Conservation (phyloP, 2,329 filamentous ascomycete genomes). For the Hymenoscyphus fraxineus region DNA sequence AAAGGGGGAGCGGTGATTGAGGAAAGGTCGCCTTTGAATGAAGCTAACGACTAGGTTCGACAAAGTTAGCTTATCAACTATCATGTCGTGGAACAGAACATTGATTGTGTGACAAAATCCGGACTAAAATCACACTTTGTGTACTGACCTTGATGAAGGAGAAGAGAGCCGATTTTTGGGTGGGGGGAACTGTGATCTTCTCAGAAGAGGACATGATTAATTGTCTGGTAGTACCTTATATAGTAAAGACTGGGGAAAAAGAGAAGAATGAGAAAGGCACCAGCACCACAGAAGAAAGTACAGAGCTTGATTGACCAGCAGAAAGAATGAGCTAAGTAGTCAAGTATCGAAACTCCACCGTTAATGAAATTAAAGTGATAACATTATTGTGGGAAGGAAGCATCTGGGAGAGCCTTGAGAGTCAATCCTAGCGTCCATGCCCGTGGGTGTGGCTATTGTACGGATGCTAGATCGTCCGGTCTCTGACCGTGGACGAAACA, state of each 20-base stretch:
- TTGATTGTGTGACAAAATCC: neutral
- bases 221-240: neutral
- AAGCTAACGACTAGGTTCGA: slow-evolving; percentile 60
- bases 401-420: neutral
- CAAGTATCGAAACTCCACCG: neutral
- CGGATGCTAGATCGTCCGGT: slow-evolving; percentile 12
- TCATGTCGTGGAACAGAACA: neutral
- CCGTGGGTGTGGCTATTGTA: slow-evolving; percentile 4
- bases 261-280: neutral
- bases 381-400: neutral
- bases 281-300: no score
- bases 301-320: neutral
- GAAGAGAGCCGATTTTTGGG: slow-evolving; percentile 31
- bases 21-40: slow-evolving; percentile 77
- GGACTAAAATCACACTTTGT: neutral
- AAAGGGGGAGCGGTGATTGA: slow-evolving; percentile 81
- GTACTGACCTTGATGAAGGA: slow-evolving; percentile 32
- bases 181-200: slow-evolving; percentile 19
- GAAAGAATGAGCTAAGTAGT: neutral
- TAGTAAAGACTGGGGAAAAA: neutral
- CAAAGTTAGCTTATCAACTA: neutral
- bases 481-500: neutral
- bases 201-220: slow-evolving; percentile 15
- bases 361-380: slow-evolving; percentile 3
- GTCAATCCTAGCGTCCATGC: neutral